Base-by-base conservation (phyloP, 306 rosid genomes). In the Quercus alba region DNA sequence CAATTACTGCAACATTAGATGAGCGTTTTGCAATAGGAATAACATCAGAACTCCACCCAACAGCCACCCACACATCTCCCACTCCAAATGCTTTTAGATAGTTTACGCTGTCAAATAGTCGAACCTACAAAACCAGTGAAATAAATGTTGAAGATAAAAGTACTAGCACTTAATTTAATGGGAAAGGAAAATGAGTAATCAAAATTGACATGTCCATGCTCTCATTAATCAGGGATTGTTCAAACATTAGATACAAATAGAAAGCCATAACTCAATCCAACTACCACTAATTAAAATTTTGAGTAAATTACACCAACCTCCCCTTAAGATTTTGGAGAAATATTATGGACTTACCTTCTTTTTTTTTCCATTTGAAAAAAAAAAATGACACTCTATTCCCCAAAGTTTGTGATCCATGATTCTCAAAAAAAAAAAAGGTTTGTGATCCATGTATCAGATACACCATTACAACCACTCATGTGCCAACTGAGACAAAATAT, bases 31-130 rank as follows among this genome's bases (percentile, higher is more conserved):
- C 94, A 63, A 87, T 80, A 70, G 97, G 97, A 86, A 94, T 88
- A 75, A 92, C 82, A 83, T 94, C 99, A 25, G 97, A 90, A 67
- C 99, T 92, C 99, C 97, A 91, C 64, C 99, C 99, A 81, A 92
- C 99, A 78, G 97, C 97, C 70, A 94, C 92, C 97, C 97, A 94
- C 74, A 89, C 94, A 23, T 94, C 97, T 71, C 97, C 98, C 70
- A 87, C 90, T 73, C 93, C 97, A 84, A 92, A 89, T 73, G 98
- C 94, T 90, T 94, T 94, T 75, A 94, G 84, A 75, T 94, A 94
- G 88, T 87, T 83, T 14, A 75, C 81, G 73, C 91, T 90, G 84
- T 93, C 99, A 72, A 93, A 92, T 75, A 91, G 86, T 54, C 90
- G 93, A 70, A 94, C 97, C 97, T 92, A 82, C 58, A 86, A 82